Evolutionary conservation across 2,329 filamentous ascomycete species (phyloP).

Genomic region (Hymenoscyphus occultus): DNA sequence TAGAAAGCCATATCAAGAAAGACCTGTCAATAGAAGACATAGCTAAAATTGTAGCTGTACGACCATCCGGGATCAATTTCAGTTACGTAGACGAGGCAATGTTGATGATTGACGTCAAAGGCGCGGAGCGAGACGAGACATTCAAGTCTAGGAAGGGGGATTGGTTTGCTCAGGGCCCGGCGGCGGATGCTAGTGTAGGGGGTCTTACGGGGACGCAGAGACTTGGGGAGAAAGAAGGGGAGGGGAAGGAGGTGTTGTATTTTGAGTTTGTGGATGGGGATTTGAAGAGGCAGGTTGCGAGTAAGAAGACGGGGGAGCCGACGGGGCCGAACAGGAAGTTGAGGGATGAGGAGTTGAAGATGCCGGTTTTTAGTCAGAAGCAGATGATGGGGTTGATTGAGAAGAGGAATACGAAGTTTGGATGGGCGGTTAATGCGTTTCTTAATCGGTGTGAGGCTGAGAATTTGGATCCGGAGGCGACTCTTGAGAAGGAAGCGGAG

Average conservation of each 20-base stretch:
- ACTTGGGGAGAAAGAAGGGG: conserved; percentile 39
- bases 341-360: conserved; percentile 76
- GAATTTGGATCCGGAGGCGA: conserved; percentile 63
- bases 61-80: conserved; percentile 78
- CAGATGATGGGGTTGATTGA: conserved; percentile 88
- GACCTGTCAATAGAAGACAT: conserved; percentile 73
- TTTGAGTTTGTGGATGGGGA: conserved; percentile 95
- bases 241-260: conserved; percentile 67
- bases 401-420: conserved; percentile 83
- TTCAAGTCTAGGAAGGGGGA: conserved; percentile 56
- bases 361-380: conserved; percentile 90
- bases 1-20: conserved; percentile 76
- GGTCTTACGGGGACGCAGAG: conserved; percentile 51
- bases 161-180: conserved; percentile 48
- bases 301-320: conserved; percentile 71
- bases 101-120: conserved; percentile 75
- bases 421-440: conserved; percentile 71
- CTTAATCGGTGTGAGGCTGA: conserved; percentile 69
- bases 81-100: conserved; percentile 81
- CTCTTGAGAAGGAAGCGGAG: conserved; percentile 57
- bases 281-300: conserved; percentile 72
- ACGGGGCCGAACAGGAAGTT: conserved; percentile 65
- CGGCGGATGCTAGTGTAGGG: conserved; percentile 55
- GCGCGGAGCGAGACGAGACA: conserved; percentile 61
- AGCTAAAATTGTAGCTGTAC: conserved; percentile 72